A percentile compares a stretch with the other conserved stretches of the same genome.
phyloP scores from a whole-genome alignment of 768 basidiomycete species.

The Basidioascus undulatus region DNA sequence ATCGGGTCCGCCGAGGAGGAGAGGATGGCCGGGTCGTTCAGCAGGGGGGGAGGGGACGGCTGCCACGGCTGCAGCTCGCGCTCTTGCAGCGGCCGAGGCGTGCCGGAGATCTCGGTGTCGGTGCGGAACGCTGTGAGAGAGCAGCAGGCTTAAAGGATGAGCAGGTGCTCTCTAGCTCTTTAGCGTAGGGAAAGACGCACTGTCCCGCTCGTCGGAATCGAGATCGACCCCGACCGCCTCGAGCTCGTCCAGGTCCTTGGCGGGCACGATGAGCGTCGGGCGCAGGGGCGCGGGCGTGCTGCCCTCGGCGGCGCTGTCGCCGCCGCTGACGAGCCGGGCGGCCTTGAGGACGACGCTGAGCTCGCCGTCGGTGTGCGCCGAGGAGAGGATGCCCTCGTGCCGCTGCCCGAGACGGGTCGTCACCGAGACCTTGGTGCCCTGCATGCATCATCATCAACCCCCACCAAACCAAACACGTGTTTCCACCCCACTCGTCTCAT shows the following conservation, averaged over 20 bases:
- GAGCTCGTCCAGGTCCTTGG: constrained; percentile 8
- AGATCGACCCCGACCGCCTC: constrained; percentile 8
- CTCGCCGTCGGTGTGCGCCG: constrained; percentile 8
- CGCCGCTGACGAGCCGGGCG: constrained; percentile 5
- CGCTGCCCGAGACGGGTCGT: constrained; percentile 5
- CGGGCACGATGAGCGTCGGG: constrained; percentile 9
- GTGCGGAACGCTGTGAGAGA: constrained; percentile 12
- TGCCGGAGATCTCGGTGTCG: constrained; percentile 16
- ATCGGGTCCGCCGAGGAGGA: neutral
- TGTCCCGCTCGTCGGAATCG: neutral
- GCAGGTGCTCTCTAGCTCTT: neutral
- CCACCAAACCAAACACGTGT: too few relatives aligned
- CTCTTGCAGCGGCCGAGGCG: neutral
- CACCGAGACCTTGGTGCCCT: constrained; percentile 11
- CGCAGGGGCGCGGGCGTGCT: constrained; percentile 3
- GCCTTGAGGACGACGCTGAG: constrained; percentile 11
- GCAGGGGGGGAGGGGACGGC: neutral
- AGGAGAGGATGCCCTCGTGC: constrained; percentile 11
- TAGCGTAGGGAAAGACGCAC: neutral
- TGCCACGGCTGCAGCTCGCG: constrained; percentile 10
- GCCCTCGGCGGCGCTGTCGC: neutral
- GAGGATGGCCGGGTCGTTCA: constrained; percentile 1
- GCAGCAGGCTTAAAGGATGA: neutral
- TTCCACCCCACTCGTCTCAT: too few relatives aligned
- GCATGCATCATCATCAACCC: too few relatives aligned